phyloP scores from a whole-genome alignment of 176 grass and related monocot species.

The Carex parvula region DNA sequence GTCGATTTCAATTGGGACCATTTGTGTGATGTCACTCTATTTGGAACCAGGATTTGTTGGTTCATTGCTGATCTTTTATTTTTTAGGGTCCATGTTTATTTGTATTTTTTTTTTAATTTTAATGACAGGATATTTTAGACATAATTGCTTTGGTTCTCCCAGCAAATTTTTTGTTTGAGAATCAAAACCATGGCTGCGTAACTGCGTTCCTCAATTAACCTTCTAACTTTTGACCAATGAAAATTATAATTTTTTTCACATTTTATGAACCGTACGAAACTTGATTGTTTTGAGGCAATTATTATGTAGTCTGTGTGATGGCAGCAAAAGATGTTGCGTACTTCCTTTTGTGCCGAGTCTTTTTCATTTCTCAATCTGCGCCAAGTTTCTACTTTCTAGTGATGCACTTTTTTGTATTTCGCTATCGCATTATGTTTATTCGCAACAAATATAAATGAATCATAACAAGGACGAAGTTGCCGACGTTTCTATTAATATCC shows the following conservation, averaged over 20 bases:
- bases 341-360: background rate
- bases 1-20: background rate
- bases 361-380: background rate
- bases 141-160: background rate
- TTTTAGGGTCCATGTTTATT: background rate
- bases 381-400: background rate
- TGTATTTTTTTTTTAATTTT: background rate
- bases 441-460: no score
- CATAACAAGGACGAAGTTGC: background rate
- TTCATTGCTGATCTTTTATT: background rate
- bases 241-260: background rate
- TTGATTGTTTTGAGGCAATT: background rate
- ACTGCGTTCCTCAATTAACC: background rate
- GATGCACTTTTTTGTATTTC: background rate
- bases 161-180: background rate
- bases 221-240: background rate
- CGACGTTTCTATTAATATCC: no score
- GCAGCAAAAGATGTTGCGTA: background rate
- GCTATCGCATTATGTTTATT: background rate
- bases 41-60: background rate
- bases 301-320: background rate
- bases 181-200: background rate
- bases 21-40: background rate
- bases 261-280: background rate
- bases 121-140: background rate